phyloP scores from a whole-genome alignment of 352 stramenopile genomes.

The Pythium aristosporum region DNA sequence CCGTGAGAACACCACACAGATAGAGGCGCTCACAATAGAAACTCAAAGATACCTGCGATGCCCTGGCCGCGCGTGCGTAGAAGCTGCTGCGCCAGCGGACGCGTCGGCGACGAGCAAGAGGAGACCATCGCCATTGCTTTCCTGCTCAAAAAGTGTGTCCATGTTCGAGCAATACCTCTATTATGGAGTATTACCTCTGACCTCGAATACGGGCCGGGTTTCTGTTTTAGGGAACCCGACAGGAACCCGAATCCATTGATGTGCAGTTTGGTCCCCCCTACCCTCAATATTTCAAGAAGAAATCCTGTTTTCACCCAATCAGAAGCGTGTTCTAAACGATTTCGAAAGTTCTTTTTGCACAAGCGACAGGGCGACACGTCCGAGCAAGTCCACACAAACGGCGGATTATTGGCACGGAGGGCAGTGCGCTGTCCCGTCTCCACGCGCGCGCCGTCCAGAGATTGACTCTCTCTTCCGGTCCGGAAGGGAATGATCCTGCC shows the following conservation, averaged over 20 bases:
- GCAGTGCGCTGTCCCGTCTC: not conserved
- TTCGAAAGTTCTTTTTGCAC: constrained; percentile 38
- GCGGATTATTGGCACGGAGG: not conserved
- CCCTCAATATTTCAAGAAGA: not conserved
- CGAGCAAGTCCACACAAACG: not conserved
- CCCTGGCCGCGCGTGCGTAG: constrained; percentile 28
- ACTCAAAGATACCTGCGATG: constrained; percentile 26
- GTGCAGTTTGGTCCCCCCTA: not conserved
- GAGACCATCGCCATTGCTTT: constrained; percentile 23
- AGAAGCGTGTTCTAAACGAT: not conserved
- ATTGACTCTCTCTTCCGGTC: not conserved
- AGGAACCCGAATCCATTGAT: not conserved
- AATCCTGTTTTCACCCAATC: constrained; percentile 11
- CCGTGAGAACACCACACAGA: not conserved
- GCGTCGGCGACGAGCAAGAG: not conserved
- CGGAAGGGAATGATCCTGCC: not conserved
- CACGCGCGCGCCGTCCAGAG: not conserved
- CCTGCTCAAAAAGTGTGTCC: constrained; percentile 5
- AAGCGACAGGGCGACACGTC: constrained; percentile 3
- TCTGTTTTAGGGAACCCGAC: not conserved
- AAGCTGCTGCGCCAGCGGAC: constrained; percentile 31
- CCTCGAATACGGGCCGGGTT: not conserved
- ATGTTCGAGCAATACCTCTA: constrained; percentile 2
- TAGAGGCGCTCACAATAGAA: not conserved
- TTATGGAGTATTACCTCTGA: constrained; percentile 1